These are phyloP conservation scores for Leptographium galeiforme DNA, from an alignment of 2,329 filamentous ascomycete genomes.

Conservation along the genomic window DNA sequence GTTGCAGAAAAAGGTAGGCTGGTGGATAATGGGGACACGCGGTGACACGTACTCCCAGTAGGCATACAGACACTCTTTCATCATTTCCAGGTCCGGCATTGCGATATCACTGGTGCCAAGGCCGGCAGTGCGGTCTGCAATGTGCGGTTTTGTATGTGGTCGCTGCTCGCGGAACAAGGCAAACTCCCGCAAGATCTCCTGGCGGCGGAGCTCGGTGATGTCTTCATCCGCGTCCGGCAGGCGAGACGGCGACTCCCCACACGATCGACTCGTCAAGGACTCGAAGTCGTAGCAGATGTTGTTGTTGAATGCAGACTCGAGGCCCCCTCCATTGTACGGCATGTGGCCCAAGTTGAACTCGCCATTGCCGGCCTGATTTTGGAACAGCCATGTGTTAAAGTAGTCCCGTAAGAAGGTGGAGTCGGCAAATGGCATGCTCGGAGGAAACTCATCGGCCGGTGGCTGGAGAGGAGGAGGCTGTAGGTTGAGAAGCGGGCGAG, in stretches of 20 bases:
- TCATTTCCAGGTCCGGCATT: slow-evolving; percentile 59
- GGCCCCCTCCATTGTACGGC: slow-evolving; percentile 33
- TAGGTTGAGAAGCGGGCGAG: background rate
- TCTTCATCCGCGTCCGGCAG: slow-evolving; percentile 27
- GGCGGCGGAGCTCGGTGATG: slow-evolving; percentile 29
- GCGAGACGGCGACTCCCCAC: slow-evolving; percentile 29
- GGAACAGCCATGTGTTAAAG: slow-evolving; percentile 39
- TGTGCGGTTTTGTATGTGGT: slow-evolving; percentile 22
- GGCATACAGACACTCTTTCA: slow-evolving; percentile 72
- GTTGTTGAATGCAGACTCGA: slow-evolving; percentile 38
- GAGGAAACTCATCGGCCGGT: background rate
- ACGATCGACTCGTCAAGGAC: slow-evolving; percentile 32
- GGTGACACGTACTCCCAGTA: slow-evolving; percentile 82
- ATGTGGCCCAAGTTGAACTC: slow-evolving; percentile 29
- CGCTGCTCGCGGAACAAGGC: slow-evolving; percentile 29
- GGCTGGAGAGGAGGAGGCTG: too few species aligned
- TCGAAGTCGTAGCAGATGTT: slow-evolving; percentile 38
- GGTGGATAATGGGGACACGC: slow-evolving; percentile 76
- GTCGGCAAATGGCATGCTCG: slow-evolving; percentile 20
- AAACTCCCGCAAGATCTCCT: slow-evolving; percentile 31
- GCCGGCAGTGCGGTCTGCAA: slow-evolving; percentile 22
- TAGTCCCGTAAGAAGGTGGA: slow-evolving; percentile 26
- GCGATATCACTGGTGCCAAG: slow-evolving; percentile 29
- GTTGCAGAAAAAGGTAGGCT: slow-evolving; percentile 71
- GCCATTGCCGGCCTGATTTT: slow-evolving; percentile 26